A percentile compares a stretch with the other conserved stretches of the same genome.
Conservation (phyloP, 805 yeast genomes). For the Candida pseudoglaebosa region DNA sequence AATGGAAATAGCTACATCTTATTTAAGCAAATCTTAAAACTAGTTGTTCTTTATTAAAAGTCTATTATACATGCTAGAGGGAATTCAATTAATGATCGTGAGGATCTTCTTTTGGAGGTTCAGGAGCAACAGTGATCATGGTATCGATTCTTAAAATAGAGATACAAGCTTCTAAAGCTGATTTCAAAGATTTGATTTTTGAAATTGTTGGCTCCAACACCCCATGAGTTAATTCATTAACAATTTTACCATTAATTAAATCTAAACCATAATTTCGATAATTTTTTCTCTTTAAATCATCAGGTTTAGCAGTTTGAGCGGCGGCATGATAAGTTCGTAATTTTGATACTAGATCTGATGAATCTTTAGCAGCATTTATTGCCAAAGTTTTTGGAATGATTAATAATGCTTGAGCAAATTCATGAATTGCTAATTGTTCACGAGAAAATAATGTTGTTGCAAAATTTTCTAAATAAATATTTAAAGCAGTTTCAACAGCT, state of each 20-base stretch:
- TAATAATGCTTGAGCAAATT: slow-evolving; percentile 86
- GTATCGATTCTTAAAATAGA: slow-evolving; percentile 97
- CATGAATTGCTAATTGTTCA: slow-evolving; percentile 97
- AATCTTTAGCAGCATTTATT: slow-evolving; percentile 95
- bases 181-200: slow-evolving; percentile 87
- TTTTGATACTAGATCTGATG: slow-evolving; percentile 91
- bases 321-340: slow-evolving; percentile 96
- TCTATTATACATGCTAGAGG: slow-evolving; percentile 5
- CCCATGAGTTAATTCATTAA: slow-evolving; percentile 78
- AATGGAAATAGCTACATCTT: too few relatives aligned
- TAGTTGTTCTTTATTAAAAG: too few relatives aligned
- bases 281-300: slow-evolving; percentile 79
- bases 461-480: slow-evolving; percentile 90
- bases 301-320: slow-evolving; percentile 76
- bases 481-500: slow-evolving; percentile 95
- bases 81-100: slow-evolving; percentile 83
- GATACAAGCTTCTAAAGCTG: slow-evolving; percentile 97
- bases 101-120: slow-evolving; percentile 85
- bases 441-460: slow-evolving; percentile 97
- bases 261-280: slow-evolving; percentile 93
- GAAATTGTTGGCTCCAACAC: slow-evolving; percentile 94
- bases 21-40: too few relatives aligned
- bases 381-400: slow-evolving; percentile 96
- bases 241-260: slow-evolving; percentile 84
- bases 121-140: slow-evolving; percentile 96